Evolutionary conservation across 78 protist species (phyloP).

Genomic region (Dictyostelium purpureum): DNA sequence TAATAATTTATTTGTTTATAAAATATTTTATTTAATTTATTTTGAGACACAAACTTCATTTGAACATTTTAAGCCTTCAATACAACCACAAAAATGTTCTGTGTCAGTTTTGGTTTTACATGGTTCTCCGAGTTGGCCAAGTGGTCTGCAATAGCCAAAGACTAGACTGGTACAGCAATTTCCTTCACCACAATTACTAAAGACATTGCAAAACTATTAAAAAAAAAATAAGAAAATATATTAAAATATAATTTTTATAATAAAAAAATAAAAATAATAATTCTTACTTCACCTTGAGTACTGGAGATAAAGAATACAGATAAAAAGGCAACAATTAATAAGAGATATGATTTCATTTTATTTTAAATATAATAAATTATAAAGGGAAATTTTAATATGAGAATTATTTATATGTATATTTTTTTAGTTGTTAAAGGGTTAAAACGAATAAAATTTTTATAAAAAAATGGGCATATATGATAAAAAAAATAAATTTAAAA

Average conservation of each 20-base stretch:
- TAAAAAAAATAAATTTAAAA: too few relatives aligned
- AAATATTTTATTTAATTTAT: too few relatives aligned
- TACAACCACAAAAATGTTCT: not conserved
- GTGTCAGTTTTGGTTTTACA: not conserved
- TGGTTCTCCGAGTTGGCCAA: not conserved
- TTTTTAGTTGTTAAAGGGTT: too few relatives aligned
- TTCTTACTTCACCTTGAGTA: not conserved
- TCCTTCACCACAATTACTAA: not conserved
- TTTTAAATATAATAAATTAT: too few relatives aligned
- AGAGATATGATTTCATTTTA: not conserved
- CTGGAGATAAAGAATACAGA: not conserved
- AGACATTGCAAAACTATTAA: not conserved
- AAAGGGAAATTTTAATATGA: too few relatives aligned
- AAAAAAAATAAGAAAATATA: not conserved
- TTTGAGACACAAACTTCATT: not conserved
- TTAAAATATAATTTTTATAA: too few relatives aligned
- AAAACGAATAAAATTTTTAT: too few relatives aligned
- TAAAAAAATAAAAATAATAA: not conserved
- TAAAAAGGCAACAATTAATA: not conserved
- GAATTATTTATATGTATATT: too few relatives aligned
- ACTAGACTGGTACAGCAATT: not conserved
- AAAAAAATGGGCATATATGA: too few relatives aligned
- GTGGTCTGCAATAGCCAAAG: not conserved
- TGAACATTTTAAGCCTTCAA: not conserved
- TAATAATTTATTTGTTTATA: too few relatives aligned